Evolutionary conservation across 1,139 yeast genomes (phyloP).

Genomic region (Saccharomyces hybrid): DNA sequence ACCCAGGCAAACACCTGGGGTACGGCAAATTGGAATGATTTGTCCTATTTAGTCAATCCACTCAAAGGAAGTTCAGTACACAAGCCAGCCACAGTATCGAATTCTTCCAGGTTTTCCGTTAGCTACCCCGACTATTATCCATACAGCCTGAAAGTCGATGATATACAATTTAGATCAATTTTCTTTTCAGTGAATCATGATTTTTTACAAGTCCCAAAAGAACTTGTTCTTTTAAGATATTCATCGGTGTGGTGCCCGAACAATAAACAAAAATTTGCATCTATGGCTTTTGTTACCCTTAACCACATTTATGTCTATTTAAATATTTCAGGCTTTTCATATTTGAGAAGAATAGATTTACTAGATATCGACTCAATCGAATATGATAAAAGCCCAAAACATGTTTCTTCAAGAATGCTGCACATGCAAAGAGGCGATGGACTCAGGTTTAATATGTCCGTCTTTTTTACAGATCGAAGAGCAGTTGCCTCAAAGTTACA

Average conservation of each 20-base stretch:
- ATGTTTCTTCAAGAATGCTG: constrained; percentile 29
- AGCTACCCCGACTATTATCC: constrained; percentile 63
- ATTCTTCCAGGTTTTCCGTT: constrained; percentile 6
- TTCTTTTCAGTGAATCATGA: constrained; percentile 38
- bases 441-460: constrained; percentile 30
- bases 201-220: constrained; percentile 35
- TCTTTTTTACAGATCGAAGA: constrained; percentile 59
- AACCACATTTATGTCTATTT: constrained; percentile 57
- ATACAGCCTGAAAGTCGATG: constrained; percentile 47
- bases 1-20: constrained; percentile 91
- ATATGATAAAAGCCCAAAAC: constrained; percentile 36
- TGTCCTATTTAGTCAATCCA: constrained; percentile 36
- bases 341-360: constrained; percentile 47
- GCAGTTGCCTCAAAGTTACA: constrained; percentile 43
- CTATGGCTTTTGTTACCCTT: constrained; percentile 60
- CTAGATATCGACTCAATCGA: constrained; percentile 54
- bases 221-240: constrained; percentile 57
- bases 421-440: constrained; percentile 4
- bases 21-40: constrained; percentile 69
- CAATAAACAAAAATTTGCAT: constrained; percentile 61
- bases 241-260: constrained; percentile 66
- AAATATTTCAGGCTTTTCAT: constrained; percentile 68
- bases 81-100: constrained; percentile 1
- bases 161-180: constrained; percentile 71
- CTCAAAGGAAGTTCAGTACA: background rate